Base-by-base conservation (phyloP, 2,329 filamentous ascomycete genomes). In the Aureobasidium sp. region DNA sequence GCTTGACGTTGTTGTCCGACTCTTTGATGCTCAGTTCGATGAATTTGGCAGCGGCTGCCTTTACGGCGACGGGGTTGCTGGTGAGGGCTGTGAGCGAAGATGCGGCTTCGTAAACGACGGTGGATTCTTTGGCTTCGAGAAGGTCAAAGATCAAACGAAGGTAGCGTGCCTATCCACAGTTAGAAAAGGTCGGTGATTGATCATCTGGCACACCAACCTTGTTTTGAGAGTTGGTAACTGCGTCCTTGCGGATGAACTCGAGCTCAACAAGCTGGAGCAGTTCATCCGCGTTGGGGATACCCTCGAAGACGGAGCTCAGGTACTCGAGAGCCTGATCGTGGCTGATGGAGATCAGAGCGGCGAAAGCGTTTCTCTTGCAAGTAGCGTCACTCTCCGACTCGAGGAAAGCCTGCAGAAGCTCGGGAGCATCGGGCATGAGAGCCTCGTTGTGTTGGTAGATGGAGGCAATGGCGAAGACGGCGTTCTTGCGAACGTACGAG, bases 1-100 rank as follows among this genome's bases (percentile, higher is more conserved):
- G 85, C 78, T 99, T 99, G 65, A 99, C 94, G 71, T 99, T 99
- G 79, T 99, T 99, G 74, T 99, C 94, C 0, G 94, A 87, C 75
- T 97, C 94, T 77, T 95, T 96, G 73, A 99, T 96, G 72, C 89
- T 91, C 9, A 99, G 81, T 74, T 99, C 94, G 65, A 97, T 96
- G 73, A 99, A 94, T 72, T 99, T 99, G 67, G 85, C 84, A 15
- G 94, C 94, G 10, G 94, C 94, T 27, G 94, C 94, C 77, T 97
- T 99, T 62, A 99, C 93, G 19, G 94, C 94, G 13, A 99, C 94
- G 0, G 94, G 93, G 76, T 99, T 99, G 74, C 84, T 95, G 21
- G 94, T 99, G 57, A 99, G 83, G 1, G 92, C 87, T 7, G 93
- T 97, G 60, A 99, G 81, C 13, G 93, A 96, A 1, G 93, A 96